A percentile compares a stretch with the other conserved stretches of the same genome.
phyloP scores from a whole-genome alignment of 805 yeast genomes.

The Kazachstania bromeliacearum region DNA sequence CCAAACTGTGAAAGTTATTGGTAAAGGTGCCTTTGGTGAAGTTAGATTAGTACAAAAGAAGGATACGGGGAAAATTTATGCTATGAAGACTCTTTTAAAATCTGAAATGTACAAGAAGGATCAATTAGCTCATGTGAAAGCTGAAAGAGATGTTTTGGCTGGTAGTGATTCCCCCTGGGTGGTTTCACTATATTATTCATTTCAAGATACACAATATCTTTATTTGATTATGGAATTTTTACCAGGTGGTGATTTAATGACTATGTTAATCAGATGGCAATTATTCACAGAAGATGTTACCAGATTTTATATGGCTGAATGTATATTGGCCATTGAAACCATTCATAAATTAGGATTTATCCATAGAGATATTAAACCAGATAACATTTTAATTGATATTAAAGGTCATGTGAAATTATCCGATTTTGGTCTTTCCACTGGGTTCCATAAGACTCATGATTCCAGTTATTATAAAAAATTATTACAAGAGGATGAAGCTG shows the following conservation, averaged over 20 bases:
- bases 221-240: constrained; percentile 91
- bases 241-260: constrained; percentile 86
- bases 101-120: constrained; percentile 92
- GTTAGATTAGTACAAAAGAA: constrained; percentile 87
- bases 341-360: constrained; percentile 88
- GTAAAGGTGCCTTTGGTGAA: constrained; percentile 98
- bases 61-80: constrained; percentile 84
- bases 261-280: constrained; percentile 92
- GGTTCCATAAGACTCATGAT: constrained; percentile 90
- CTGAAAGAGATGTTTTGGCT: constrained; percentile 91
- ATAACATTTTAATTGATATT: constrained; percentile 81
- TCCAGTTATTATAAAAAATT: constrained; percentile 76
- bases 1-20: constrained; percentile 77
- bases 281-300: constrained; percentile 89
- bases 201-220: constrained; percentile 68
- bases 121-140: constrained; percentile 89
- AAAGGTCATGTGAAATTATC: constrained; percentile 73
- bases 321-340: constrained; percentile 90
- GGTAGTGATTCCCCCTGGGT: constrained; percentile 87
- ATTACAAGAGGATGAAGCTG: constrained; percentile 50
- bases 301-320: constrained; percentile 90
- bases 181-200: constrained; percentile 69
- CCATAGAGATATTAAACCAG: constrained; percentile 97
- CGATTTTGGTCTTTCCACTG: constrained; percentile 83
- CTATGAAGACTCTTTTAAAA: constrained; percentile 87